Evolutionary conservation across 176 grass and related monocot species (phyloP), one percentile per base, ranked within the genome.

Genomic region (Otatea glauca): DNA sequence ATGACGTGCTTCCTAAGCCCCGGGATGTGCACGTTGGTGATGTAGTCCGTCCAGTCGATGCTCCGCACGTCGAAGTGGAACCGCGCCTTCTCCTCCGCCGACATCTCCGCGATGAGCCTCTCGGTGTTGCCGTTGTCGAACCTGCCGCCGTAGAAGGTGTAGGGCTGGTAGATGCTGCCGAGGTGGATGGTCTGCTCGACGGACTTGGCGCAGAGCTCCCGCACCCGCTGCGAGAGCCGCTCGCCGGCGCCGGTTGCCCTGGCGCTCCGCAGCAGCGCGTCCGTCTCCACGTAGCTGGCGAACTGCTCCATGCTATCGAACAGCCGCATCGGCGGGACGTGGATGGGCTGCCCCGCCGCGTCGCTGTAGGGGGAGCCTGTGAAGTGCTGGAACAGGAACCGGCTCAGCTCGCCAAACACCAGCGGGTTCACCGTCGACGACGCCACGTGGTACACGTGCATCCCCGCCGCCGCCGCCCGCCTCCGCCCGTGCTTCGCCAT

Each of bases 61-160:
- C 87, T 85, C 54, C 71, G n/a, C 20, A 95, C 93, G 83, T 95
- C 89, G 90, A 93, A 98, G 53, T 90, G 75, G 83, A 95, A 98
- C 51, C 68, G 67, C 27, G 50, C 62, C 84, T 71, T 88, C 85
- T 98, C 96, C 83, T 84, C 91, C 15, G 85, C 29, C 45, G 87
- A 90, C 96, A 98, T 95, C 76, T 90, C 93, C 0, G 80, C 83
- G 21, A 95, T 87, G 55, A 98, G 83, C 45, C 76, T 82, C 50
- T 89, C 84, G 14, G 89, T 89, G 85, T 95, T 95, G 82, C 45
- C 74, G 76, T 85, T 95, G 76, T 94, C 87, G 74, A 98, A 98
- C 87, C 92, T 94, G 85, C 96, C 96, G 80, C 80, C 14, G 74
- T 98, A 95, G 89, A 98, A 98, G 64, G 96, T 93, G 68, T 98